Conservation (phyloP, 1,139 yeast genomes). For the Lodderomyces metapsilosis region DNA sequence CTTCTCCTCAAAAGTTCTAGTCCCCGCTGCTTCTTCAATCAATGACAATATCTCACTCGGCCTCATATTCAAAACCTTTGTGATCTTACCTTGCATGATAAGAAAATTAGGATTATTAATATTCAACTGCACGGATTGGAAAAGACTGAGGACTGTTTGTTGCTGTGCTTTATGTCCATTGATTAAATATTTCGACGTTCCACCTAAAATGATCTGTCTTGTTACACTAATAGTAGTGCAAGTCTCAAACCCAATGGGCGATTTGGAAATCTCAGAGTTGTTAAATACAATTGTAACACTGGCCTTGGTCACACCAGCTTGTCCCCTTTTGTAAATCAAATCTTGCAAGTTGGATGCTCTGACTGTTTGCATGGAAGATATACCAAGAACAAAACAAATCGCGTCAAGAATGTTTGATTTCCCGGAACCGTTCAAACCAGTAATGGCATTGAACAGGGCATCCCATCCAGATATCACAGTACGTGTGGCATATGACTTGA, state of each 20-base stretch:
- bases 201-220: slow-evolving; percentile 88
- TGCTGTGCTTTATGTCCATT: slow-evolving; percentile 98
- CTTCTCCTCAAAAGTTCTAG: slow-evolving; percentile 91
- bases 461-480: slow-evolving; percentile 97
- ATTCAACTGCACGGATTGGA: slow-evolving; percentile 92
- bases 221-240: slow-evolving; percentile 85
- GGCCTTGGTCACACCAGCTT: slow-evolving; percentile 97
- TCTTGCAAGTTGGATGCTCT: slow-evolving; percentile 93
- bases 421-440: slow-evolving; percentile 97
- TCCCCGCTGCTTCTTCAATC: slow-evolving; percentile 98
- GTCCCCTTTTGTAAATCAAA: slow-evolving; percentile 93
- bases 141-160: slow-evolving; percentile 83
- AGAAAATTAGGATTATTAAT: slow-evolving; percentile 95
- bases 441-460: slow-evolving; percentile 92
- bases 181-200: slow-evolving; percentile 85
- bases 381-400: slow-evolving; percentile 96
- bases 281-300: slow-evolving; percentile 95
- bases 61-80: slow-evolving; percentile 95
- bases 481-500: slow-evolving; percentile 95
- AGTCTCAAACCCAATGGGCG: slow-evolving; percentile 88
- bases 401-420: slow-evolving; percentile 95
- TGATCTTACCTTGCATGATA: slow-evolving; percentile 98
- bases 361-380: slow-evolving; percentile 89
- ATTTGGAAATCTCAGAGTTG: slow-evolving; percentile 68
- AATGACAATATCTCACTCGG: slow-evolving; percentile 85